phyloP scores from a whole-genome alignment of 2,329 filamentous ascomycete species.

The Botrytis hyacinthi region DNA sequence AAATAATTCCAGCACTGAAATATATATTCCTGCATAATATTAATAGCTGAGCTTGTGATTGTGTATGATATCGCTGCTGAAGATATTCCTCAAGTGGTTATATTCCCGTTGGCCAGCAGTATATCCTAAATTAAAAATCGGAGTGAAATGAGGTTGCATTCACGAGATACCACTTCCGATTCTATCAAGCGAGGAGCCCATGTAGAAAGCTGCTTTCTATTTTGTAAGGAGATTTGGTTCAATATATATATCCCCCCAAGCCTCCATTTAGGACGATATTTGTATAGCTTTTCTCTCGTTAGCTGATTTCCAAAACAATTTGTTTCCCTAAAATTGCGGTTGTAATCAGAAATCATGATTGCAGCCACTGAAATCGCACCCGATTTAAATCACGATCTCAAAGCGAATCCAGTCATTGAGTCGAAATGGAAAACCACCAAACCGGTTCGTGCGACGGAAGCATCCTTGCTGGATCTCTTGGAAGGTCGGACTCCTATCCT shows the following conservation, averaged over 20 bases:
- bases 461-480: conserved; percentile 5
- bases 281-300: neutral
- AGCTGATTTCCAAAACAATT: neutral
- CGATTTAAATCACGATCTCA: neutral
- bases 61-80: neutral
- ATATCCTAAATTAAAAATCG: neutral
- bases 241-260: neutral
- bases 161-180: neutral
- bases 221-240: too few species aligned
- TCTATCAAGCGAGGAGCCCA: neutral
- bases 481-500: conserved; percentile 12
- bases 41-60: neutral
- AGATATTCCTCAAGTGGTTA: neutral
- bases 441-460: neutral
- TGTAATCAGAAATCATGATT: neutral
- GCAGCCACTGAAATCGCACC: neutral
- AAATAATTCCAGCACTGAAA: neutral
- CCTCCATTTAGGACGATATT: neutral
- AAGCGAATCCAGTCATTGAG: neutral
- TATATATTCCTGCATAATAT: neutral
- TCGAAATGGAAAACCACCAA: conserved; percentile 6
- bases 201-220: neutral
- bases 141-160: neutral
- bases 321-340: neutral
- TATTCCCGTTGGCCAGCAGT: neutral